Evolutionary conservation across 2,329 filamentous ascomycete genomes (phyloP), one percentile per base, ranked within the genome.

Genomic region (Akanthomyces muscarius): DNA sequence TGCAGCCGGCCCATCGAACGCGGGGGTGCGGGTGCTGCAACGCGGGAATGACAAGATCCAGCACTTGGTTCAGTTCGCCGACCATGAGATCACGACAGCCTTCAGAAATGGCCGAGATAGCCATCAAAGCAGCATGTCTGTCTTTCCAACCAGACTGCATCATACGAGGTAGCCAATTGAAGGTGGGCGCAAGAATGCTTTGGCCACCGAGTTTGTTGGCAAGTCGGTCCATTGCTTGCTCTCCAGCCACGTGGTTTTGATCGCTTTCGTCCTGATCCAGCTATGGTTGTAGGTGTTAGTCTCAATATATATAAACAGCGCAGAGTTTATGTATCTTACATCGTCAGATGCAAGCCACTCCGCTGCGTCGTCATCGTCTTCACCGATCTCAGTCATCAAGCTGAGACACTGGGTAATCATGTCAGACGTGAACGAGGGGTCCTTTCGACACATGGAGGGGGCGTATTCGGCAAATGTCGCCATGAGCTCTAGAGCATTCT

Each of bases 371-470:
- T 99, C 94, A 69, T 99, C 95, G 69, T 98, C 95, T 65, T 89
- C 83, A 45, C 93, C 95, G 65, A 99, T 89, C 73, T 99, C 95
- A 4, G 95, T 98, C 95, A 99, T 99, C 69, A 99, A 79, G 69
- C 94, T 98, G 68, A 99, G 80, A 75, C 95, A 99, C 76, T 99
- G 95, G 0, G 93, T 98, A 67, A 99, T 96, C 95, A 99, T 99
- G 67, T 97, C 92, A 65, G 86, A 88, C 2, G 93, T 95, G 77
- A 96, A 99, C 13, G 87, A 89, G n/a, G 87, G 77, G 72, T 99
- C 94, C 74, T 97, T 97, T 73, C 89, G 91, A 81, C 95, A 98
- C 88, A 98, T 94, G 44, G 89, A 89, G 5, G 95, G 92, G 1
- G 92, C 90, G 71, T 94, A 95, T 73, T 99, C 95, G 68, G 94